Conservation (phyloP, 768 basidiomycete species). For the Boletus reticulatus region DNA sequence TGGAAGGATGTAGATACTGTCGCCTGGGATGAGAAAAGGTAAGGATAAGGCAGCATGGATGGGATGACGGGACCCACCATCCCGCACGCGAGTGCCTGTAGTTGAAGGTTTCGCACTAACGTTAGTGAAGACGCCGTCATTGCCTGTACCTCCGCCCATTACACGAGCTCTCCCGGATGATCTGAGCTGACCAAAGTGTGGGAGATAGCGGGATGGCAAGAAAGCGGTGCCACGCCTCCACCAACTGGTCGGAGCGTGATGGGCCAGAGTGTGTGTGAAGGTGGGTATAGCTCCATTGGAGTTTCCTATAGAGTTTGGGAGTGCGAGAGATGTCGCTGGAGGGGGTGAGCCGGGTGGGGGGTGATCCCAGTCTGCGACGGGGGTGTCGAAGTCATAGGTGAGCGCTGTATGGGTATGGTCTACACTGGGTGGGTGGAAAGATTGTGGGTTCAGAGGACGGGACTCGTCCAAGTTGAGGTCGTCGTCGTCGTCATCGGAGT, state of each 20-base stretch:
- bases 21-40: conserved; percentile 43
- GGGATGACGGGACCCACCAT: conserved; percentile 38
- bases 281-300: conserved; percentile 68
- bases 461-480: conserved; percentile 36
- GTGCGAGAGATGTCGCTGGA: conserved; percentile 54
- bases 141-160: conserved; percentile 65
- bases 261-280: conserved; percentile 33
- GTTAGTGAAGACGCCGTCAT: conserved; percentile 95
- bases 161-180: conserved; percentile 31
- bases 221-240: conserved; percentile 57
- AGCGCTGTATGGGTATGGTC: conserved; percentile 29
- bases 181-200: conserved; percentile 42
- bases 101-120: conserved; percentile 81
- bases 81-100: conserved; percentile 53
- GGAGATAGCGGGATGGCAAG: conserved; percentile 52
- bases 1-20: conserved; percentile 72
- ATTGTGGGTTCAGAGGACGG: conserved; percentile 50
- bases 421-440: conserved; percentile 16
- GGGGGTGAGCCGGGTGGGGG: conserved; percentile 87
- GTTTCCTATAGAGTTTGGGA: conserved; percentile 73
- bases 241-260: conserved; percentile 34
- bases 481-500: conserved; percentile 64
- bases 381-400: conserved; percentile 76
- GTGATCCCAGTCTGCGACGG: conserved; percentile 63
- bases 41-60: neutral